Evolutionary conservation across 1,284 basidiomycete genomes (phyloP).

Genomic region (Hymenochaete sp.): DNA sequence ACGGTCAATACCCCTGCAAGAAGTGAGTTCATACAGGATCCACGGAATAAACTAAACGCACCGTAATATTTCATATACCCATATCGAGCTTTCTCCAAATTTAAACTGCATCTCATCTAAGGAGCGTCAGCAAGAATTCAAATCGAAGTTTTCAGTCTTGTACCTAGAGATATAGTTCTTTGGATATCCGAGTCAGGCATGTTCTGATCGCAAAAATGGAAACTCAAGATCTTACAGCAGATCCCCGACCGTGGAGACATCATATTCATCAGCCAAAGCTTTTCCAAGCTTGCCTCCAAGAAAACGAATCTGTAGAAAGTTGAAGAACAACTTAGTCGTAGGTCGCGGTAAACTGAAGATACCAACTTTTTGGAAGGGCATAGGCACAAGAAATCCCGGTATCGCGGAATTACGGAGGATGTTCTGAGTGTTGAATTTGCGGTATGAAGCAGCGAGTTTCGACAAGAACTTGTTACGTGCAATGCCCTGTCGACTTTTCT

Average conservation of each 20-base stretch:
- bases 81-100: slow-evolving; percentile 78
- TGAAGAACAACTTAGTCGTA: not conserved
- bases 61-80: slow-evolving; percentile 85
- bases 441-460: slow-evolving; percentile 87
- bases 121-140: slow-evolving; percentile 5
- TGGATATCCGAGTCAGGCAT: not conserved
- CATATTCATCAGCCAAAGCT: slow-evolving; percentile 81
- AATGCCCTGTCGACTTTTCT: slow-evolving; percentile 54
- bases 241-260: slow-evolving; percentile 83
- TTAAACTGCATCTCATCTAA: slow-evolving; percentile 75
- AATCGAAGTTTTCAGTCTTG: slow-evolving; percentile 18
- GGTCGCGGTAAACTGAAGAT: no score
- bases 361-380: slow-evolving; percentile 80
- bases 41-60: slow-evolving; percentile 25
- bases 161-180: slow-evolving; percentile 43
- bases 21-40: not conserved
- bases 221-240: slow-evolving; percentile 50
- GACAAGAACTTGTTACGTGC: slow-evolving; percentile 91
- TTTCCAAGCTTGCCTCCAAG: slow-evolving; percentile 92
- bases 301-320: slow-evolving; percentile 68
- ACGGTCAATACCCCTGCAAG: slow-evolving; percentile 75
- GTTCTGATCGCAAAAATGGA: not conserved
- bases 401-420: slow-evolving; percentile 79
- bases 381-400: slow-evolving; percentile 69
- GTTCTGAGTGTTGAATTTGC: slow-evolving; percentile 84